phyloP scores from a whole-genome alignment of 2,329 filamentous ascomycete genomes.

The Thielaviopsis populi region DNA sequence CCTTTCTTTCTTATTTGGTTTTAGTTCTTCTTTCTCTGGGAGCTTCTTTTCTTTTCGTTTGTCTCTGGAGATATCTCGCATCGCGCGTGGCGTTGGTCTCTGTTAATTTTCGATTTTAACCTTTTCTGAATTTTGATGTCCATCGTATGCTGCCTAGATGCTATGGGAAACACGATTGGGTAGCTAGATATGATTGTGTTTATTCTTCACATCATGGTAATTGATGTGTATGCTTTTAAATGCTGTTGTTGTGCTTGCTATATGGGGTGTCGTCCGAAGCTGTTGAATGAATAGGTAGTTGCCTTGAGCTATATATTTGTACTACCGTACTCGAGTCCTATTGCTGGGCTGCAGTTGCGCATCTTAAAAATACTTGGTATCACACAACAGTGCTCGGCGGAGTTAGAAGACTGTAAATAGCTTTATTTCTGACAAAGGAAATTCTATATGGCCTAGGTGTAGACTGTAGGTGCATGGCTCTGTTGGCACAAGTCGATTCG shows the following conservation, averaged over 20 bases:
- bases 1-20: not conserved
- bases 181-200: no score
- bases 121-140: not conserved
- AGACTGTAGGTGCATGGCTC: not conserved
- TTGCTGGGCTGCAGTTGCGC: not conserved
- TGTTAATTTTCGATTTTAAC: not conserved
- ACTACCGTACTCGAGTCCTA: not conserved
- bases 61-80: conserved; percentile 9
- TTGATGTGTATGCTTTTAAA: no score
- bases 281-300: not conserved
- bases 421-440: no score
- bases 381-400: not conserved
- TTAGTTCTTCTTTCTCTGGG: not conserved
- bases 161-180: no score
- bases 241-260: not conserved
- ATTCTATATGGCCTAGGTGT: not conserved
- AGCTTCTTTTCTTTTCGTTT: conserved; percentile 3
- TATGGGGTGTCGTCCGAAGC: not conserved
- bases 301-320: not conserved
- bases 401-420: no score
- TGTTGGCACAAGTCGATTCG: not conserved
- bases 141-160: not conserved
- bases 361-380: not conserved
- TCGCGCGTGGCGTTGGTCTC: conserved; percentile 5
- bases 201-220: no score